Conservation (phyloP, 1,284 basidiomycete species). For the Ceratobasidium sp. region DNA sequence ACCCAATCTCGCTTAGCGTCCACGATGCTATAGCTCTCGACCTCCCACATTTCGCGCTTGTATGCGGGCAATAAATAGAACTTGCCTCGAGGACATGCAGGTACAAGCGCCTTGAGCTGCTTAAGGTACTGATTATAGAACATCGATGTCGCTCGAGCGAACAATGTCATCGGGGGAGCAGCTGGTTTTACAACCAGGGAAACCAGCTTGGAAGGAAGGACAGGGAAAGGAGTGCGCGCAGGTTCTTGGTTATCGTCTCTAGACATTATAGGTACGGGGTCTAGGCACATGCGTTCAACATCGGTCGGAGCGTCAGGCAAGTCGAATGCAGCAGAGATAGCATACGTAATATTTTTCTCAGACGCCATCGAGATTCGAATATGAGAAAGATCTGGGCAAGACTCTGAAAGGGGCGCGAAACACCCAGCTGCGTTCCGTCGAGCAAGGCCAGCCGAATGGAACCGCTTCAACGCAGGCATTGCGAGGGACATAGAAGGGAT, state of each 20-base stretch:
- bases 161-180: conserved; percentile 24
- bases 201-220: conserved; percentile 5
- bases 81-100: conserved; percentile 24
- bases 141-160: conserved; percentile 34
- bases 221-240: conserved; percentile 25
- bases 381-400: conserved; percentile 35
- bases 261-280: neutral
- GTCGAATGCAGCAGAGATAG: conserved; percentile 30
- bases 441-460: conserved; percentile 28
- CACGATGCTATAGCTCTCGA: conserved; percentile 12
- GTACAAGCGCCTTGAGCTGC: conserved; percentile 32
- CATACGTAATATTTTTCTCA: conserved; percentile 31
- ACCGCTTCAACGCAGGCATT: conserved; percentile 16
- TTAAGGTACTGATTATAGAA: conserved; percentile 41
- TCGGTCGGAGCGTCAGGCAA: conserved; percentile 27
- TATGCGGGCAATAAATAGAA: conserved; percentile 16
- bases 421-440: conserved; percentile 34
- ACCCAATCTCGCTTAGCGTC: conserved; percentile 35
- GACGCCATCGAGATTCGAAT: conserved; percentile 38
- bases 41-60: conserved; percentile 36
- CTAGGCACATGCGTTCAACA: conserved; percentile 33
- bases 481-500: conserved; percentile 10
- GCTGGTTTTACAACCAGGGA: conserved; percentile 39
- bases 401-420: conserved; percentile 22
- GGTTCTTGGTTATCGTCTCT: neutral